phyloP scores from a whole-genome alignment of 176 grass and related monocot species.

The Urochloa ruziziensis region DNA sequence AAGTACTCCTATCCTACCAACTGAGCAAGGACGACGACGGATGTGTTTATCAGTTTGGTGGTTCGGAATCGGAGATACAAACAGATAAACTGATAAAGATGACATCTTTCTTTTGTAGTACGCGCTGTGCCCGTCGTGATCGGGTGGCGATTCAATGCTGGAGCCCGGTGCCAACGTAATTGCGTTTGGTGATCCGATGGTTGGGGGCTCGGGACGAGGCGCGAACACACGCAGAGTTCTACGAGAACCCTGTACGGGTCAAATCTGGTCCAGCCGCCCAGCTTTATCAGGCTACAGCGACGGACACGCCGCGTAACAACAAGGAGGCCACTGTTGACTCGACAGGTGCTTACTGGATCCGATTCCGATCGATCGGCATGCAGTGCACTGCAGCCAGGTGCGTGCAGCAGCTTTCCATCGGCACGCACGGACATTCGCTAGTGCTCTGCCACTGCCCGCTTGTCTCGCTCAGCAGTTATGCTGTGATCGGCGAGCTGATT shows the following conservation, averaged over 20 bases:
- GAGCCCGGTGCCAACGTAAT: neutral
- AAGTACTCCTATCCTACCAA: neutral
- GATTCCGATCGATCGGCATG: neutral
- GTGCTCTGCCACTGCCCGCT: neutral
- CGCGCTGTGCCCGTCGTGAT: neutral
- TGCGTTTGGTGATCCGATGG: neutral
- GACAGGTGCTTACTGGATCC: neutral
- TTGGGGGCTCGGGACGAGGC: neutral
- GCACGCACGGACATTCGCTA: neutral
- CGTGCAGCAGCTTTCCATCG: neutral
- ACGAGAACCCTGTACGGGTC: neutral
- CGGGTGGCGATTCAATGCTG: neutral
- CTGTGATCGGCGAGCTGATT: too few species aligned
- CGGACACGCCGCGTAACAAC: constrained; percentile 2
- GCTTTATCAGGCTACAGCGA: neutral
- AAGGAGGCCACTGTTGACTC: neutral
- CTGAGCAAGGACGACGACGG: neutral
- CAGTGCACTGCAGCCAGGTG: neutral
- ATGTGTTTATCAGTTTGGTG: neutral
- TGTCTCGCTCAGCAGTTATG: neutral
- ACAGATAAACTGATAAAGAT: neutral
- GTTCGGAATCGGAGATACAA: too few species aligned
- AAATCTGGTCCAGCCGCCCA: constrained; percentile 27
- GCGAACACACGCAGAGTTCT: too few species aligned
- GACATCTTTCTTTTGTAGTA: neutral